phyloP scores from a whole-genome alignment of 106 monocot species.

The Posidonia australis region DNA sequence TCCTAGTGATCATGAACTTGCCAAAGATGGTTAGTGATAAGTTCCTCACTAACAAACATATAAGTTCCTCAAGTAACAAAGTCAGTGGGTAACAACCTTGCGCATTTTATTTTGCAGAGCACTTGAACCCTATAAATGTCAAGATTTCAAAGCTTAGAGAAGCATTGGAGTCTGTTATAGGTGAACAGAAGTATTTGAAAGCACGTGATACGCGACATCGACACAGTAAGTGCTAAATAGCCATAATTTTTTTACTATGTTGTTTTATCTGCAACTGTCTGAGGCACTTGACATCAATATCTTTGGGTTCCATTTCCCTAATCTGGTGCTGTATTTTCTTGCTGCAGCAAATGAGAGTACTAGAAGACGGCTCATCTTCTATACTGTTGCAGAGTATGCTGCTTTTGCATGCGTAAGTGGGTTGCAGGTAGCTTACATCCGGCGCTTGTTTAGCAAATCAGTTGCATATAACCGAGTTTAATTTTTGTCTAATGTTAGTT shows the following conservation, averaged over 20 bases:
- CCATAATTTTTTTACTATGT: neutral
- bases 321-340: neutral
- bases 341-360: constrained; percentile 22
- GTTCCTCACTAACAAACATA: too few relatives aligned
- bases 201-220: constrained; percentile 89
- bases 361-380: constrained; percentile 13
- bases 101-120: constrained; percentile 45
- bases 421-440: constrained; percentile 18
- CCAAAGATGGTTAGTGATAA: constrained; percentile 78
- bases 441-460: constrained; percentile 17
- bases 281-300: neutral
- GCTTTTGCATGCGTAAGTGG: constrained; percentile 13
- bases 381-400: constrained; percentile 11
- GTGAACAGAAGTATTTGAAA: constrained; percentile 85
- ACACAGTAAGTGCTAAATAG: constrained; percentile 43
- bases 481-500: neutral
- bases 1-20: constrained; percentile 84
- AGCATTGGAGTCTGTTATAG: constrained; percentile 83
- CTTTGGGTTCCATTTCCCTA: neutral
- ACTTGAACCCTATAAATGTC: constrained; percentile 91
- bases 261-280: neutral
- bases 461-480: constrained; percentile 18
- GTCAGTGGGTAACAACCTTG: neutral
- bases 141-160: constrained; percentile 96
- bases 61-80: too few relatives aligned